phyloP scores from a whole-genome alignment of 768 basidiomycete genomes.

The Agrocybe praecox region DNA sequence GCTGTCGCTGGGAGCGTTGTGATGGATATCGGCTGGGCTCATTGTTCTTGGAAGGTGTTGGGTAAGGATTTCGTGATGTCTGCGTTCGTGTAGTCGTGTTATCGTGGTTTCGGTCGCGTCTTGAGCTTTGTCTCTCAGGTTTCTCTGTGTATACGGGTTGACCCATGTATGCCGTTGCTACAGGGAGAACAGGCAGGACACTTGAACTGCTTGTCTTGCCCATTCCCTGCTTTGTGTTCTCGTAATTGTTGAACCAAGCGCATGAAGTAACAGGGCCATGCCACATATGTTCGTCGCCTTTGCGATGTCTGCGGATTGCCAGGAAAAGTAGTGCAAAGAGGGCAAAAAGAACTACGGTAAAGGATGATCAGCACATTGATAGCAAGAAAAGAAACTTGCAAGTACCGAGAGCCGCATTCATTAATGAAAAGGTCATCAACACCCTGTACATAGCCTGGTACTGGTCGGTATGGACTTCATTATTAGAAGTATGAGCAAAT shows the following conservation, averaged over 20 bases:
- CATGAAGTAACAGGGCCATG: slow-evolving; percentile 67
- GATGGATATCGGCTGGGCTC: slow-evolving; percentile 21
- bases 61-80: slow-evolving; percentile 18
- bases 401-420: slow-evolving; percentile 75
- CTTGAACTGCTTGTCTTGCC: slow-evolving; percentile 39
- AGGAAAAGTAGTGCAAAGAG: slow-evolving; percentile 40
- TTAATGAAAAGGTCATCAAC: slow-evolving; percentile 76
- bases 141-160: slow-evolving; percentile 22
- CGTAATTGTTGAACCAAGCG: slow-evolving; percentile 68
- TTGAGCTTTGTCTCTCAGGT: slow-evolving; percentile 28
- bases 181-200: slow-evolving; percentile 42
- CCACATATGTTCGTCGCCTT: slow-evolving; percentile 64
- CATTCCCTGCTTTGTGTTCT: slow-evolving; percentile 36
- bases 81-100: slow-evolving; percentile 19
- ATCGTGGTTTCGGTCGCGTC: slow-evolving; percentile 21
- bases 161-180: slow-evolving; percentile 24
- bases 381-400: slow-evolving; percentile 10
- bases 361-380: slow-evolving; percentile 7
- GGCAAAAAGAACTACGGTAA: slow-evolving; percentile 38
- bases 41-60: slow-evolving; percentile 13
- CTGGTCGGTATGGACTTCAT: slow-evolving; percentile 77
- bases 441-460: slow-evolving; percentile 91
- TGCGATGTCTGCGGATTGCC: slow-evolving; percentile 42
- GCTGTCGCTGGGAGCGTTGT: slow-evolving; percentile 22
- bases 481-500: slow-evolving; percentile 11